Base-by-base conservation (phyloP, 1,284 basidiomycete species). In the Ganoderma meredithae region DNA sequence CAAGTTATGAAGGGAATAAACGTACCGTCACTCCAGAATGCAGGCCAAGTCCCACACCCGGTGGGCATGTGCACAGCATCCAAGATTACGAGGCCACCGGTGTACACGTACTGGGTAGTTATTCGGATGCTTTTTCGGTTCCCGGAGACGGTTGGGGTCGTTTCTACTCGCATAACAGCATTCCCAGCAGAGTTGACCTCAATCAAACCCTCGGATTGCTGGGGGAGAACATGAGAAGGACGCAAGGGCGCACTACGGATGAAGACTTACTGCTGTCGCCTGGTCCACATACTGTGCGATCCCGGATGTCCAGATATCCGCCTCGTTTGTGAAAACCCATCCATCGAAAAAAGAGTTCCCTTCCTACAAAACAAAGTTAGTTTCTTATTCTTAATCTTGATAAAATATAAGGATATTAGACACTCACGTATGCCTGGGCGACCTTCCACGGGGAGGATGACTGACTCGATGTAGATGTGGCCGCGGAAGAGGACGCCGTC, bases 1-100 rank as follows among this genome's bases (percentile, higher is more conserved):
- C 22, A 25, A 49, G 5, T 5, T 3, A 13, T 12, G 3, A 5
- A 22, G 10, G 25, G 10, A 25, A 22, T n/a, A 49, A 12, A 59
- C 69, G 49, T 66, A 80, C 80, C 85, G 67, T 86, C 82, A 44
- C 83, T 83, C 86, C 86, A 88, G 76, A 87, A 87, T 3, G 86
- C 86, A 31, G 92, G 92, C 92, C 95, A 96, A 10, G 90, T 91
- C 49, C 91, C 95, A 79, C 95, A 97, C 8, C 95, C 95, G 1
- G 90, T 91, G 1, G 95, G 95, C 91, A 96, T 95, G 79, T 97
- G 95, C n/a, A 90, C 84, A 17, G 94, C 86, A 78, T 96, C 94
- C 83, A 96, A 85, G 67, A 96, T 84, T 69, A 95, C 83, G 52
- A 96, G 83, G 19, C 89, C 93, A 56, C 88, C 86, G 39, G 85